Conservation (phyloP, 805 yeast genomes). For the Monosporozyma yasuniensis region DNA sequence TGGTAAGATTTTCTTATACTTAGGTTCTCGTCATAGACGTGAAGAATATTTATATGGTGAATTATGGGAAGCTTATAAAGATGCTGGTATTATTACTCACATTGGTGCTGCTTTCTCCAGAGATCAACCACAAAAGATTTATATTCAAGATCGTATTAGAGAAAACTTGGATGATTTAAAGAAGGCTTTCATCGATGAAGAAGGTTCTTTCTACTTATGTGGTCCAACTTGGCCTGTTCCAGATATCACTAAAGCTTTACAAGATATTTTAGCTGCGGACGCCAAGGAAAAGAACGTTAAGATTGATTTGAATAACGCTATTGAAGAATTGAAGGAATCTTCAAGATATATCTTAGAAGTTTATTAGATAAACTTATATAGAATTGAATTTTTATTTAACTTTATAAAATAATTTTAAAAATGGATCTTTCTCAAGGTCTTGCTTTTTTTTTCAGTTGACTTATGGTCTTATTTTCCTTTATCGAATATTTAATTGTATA, state of each 20-base stretch:
- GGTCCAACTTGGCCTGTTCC: slow-evolving; percentile 99
- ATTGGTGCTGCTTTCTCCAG: slow-evolving; percentile 97
- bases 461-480: no score
- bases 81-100: slow-evolving; percentile 85
- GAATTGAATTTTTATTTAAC: neutral
- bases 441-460: no score
- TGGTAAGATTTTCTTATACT: slow-evolving; percentile 77
- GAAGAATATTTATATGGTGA: slow-evolving; percentile 96
- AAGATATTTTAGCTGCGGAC: slow-evolving; percentile 66
- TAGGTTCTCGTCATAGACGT: slow-evolving; percentile 92
- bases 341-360: slow-evolving; percentile 92
- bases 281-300: slow-evolving; percentile 58
- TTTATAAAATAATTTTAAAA: no score
- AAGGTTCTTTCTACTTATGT: slow-evolving; percentile 91
- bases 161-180: slow-evolving; percentile 65
- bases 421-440: no score
- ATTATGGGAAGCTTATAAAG: slow-evolving; percentile 92
- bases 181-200: slow-evolving; percentile 65
- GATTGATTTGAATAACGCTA: slow-evolving; percentile 66
- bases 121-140: slow-evolving; percentile 90
- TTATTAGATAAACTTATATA: slow-evolving; percentile 38
- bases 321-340: slow-evolving; percentile 87
- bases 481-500: no score
- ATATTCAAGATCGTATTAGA: slow-evolving; percentile 88
- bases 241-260: slow-evolving; percentile 82